phyloP scores from a whole-genome alignment of 2,329 filamentous ascomycete species.

The Aspergillus alliaceus region DNA sequence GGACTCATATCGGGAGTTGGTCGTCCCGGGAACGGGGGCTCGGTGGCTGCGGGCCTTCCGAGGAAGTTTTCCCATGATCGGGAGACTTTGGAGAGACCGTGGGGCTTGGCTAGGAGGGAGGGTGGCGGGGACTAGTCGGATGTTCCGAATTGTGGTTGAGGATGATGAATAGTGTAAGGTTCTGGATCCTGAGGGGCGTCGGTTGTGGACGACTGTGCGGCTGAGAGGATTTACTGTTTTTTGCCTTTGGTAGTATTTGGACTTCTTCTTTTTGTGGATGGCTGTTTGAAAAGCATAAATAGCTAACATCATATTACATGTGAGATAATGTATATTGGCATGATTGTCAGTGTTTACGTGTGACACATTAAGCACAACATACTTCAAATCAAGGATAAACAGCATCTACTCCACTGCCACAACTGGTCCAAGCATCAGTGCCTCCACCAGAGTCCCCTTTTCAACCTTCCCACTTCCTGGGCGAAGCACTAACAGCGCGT shows the following conservation, averaged over 20 bases:
- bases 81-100: background rate
- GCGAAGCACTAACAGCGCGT: constrained; percentile 71
- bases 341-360: no score
- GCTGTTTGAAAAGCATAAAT: no score
- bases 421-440: constrained; percentile 70
- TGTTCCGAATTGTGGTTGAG: background rate
- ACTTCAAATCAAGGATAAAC: no score
- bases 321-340: no score
- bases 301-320: no score
- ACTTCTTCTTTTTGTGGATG: no score
- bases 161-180: background rate
- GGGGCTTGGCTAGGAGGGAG: background rate
- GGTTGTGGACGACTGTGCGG: background rate
- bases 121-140: background rate
- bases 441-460: constrained; percentile 72
- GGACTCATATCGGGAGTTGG: background rate
- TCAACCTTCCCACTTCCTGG: constrained; percentile 54
- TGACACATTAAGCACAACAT: no score
- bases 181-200: background rate
- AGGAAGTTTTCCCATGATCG: background rate
- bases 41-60: background rate
- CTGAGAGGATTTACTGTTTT: no score
- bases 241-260: no score
- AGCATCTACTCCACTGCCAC: constrained; percentile 22
- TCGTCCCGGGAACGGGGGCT: background rate